Evolutionary conservation across 768 basidiomycete genomes (phyloP).

Genomic region (Hericium coralloides): DNA sequence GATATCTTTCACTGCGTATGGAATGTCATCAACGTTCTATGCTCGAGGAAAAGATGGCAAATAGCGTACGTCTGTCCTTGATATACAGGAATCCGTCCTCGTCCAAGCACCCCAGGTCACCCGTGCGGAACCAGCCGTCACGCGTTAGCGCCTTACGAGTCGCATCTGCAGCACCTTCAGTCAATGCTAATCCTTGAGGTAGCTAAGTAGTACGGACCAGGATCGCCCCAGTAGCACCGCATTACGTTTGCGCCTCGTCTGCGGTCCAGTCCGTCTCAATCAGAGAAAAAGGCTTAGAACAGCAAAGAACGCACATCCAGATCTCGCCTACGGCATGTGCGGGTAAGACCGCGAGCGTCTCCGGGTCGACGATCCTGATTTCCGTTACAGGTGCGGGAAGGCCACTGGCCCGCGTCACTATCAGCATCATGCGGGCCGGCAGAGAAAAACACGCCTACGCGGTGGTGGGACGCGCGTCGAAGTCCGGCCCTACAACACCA

Average conservation of each 20-base stretch:
- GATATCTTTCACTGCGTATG: not conserved
- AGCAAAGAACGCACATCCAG: not conserved
- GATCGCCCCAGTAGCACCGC: slow-evolving; percentile 48
- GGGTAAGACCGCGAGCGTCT: not conserved
- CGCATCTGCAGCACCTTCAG: slow-evolving; percentile 31
- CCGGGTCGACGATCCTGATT: not conserved
- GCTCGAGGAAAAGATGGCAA: not conserved
- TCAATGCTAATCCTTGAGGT: not conserved
- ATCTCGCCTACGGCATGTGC: not conserved
- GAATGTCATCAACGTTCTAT: not conserved
- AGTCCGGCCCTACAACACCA: slow-evolving; percentile 34
- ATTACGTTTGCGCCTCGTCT: not conserved
- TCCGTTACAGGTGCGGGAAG: not conserved
- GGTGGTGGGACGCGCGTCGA: slow-evolving; percentile 64
- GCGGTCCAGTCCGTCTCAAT: not conserved
- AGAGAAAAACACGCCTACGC: slow-evolving; percentile 13
- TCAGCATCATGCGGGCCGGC: too few species aligned
- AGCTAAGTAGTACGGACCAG: slow-evolving; percentile 10
- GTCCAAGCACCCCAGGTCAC: slow-evolving; percentile 67
- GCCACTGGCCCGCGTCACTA: not conserved
- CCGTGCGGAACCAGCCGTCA: slow-evolving; percentile 84
- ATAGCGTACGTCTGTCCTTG: slow-evolving; percentile 41
- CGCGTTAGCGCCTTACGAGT: slow-evolving; percentile 59
- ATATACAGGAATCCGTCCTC: slow-evolving; percentile 65
- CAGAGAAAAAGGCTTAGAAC: not conserved